Percentiles rank a stretch among this genome's conserved stretches.
These are phyloP conservation scores for Vararia minispora DNA, from an alignment of 768 basidiomycete species.

Conservation along the genomic window DNA sequence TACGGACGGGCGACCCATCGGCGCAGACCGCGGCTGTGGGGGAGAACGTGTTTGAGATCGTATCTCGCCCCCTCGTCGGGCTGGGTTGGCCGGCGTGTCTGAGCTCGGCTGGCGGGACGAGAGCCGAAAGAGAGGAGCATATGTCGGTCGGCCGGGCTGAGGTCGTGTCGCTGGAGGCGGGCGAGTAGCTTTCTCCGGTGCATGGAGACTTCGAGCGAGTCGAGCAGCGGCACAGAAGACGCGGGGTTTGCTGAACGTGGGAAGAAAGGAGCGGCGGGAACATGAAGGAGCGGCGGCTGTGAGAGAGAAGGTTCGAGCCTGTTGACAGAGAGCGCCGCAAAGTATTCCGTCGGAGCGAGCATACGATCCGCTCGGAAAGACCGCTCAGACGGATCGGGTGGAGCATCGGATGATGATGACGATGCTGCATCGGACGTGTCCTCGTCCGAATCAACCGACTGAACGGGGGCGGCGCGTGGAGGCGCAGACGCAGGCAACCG, in stretches of 20 bases:
- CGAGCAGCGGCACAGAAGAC: slow-evolving; percentile 24
- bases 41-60: slow-evolving; percentile 18
- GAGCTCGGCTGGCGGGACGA: slow-evolving; percentile 19
- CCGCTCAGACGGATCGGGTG: slow-evolving; percentile 11
- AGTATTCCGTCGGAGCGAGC: slow-evolving; percentile 23
- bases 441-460: slow-evolving; percentile 10
- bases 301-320: slow-evolving; percentile 27
- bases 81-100: slow-evolving; percentile 16
- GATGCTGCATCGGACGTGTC: slow-evolving; percentile 11
- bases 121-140: slow-evolving; percentile 32
- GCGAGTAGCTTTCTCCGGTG: slow-evolving; percentile 39
- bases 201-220: slow-evolving; percentile 31
- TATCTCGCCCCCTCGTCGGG: slow-evolving; percentile 19
- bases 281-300: slow-evolving; percentile 35
- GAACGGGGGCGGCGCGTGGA: not conserved
- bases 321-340: slow-evolving; percentile 33
- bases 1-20: slow-evolving; percentile 10
- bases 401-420: slow-evolving; percentile 17
- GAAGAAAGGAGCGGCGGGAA: slow-evolving; percentile 25
- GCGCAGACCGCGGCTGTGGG: slow-evolving; percentile 18
- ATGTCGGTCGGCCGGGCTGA: slow-evolving; percentile 28
- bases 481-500: no score
- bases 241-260: slow-evolving; percentile 40
- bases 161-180: slow-evolving; percentile 26
- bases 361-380: slow-evolving; percentile 18